Conservation (phyloP, 805 yeast species). For the Tetrapisispora taiwanensis region DNA sequence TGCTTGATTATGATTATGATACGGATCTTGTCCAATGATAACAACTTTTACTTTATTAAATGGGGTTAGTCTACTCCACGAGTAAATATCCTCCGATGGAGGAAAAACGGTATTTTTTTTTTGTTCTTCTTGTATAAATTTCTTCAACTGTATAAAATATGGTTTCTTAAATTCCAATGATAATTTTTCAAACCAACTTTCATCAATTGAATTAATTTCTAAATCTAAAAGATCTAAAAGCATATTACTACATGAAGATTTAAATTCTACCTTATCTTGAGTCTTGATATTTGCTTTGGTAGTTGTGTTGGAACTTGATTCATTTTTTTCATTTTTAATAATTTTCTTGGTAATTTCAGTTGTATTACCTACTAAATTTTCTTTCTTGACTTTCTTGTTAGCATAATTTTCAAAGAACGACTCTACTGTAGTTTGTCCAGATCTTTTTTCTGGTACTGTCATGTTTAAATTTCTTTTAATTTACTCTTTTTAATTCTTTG, state of each 20-base stretch:
- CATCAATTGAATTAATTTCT: constrained; percentile 63
- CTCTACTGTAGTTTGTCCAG: neutral
- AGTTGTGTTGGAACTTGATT: neutral
- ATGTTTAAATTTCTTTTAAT: neutral
- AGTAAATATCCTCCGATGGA: constrained; percentile 63
- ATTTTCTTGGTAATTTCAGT: neutral
- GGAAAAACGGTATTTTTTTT: constrained; percentile 59
- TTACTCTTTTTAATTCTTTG: neutral
- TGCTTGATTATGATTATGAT: constrained; percentile 86
- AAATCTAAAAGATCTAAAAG: constrained; percentile 37
- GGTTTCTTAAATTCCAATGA: constrained; percentile 71
- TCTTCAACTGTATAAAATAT: constrained; percentile 66
- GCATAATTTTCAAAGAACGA: neutral
- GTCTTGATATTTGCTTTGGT: neutral
- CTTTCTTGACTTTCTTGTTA: neutral
- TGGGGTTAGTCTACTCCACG: constrained; percentile 87
- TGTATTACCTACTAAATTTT: too few species aligned
- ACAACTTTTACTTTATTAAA: constrained; percentile 62
- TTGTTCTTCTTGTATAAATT: constrained; percentile 44
- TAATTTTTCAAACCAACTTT: constrained; percentile 66
- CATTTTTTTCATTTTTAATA: neutral
- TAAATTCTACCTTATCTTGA: constrained; percentile 5
- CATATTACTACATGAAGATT: constrained; percentile 7
- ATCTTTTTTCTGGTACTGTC: neutral
- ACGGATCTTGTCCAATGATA: constrained; percentile 92